Evolutionary conservation across 805 yeast genomes (phyloP), one percentile per base, ranked within the genome.

Genomic region (Cyberlindnera euphorbiae): DNA sequence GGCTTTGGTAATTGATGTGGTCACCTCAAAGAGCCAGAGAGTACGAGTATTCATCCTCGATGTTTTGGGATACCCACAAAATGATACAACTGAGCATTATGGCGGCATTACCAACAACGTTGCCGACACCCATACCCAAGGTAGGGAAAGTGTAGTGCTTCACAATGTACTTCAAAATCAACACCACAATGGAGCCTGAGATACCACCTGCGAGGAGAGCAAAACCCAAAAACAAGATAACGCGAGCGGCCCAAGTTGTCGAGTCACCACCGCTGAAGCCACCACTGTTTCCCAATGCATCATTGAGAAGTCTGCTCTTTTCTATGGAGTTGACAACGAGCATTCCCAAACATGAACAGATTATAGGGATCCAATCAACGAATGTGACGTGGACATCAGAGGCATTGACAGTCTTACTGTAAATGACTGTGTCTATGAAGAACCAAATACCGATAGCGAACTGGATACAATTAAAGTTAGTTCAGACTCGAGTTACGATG

Each of bases 31-130:
- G 66, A 21, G 95, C 88, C 57, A 89, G 73, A 30, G 95, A 82
- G 58, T 93, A 90, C 45, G 94, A 83, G 62, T 89, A 90, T 60
- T 90, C 97, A 55, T 93, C 97, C 59, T 93, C 97, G 41, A 88
- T 80, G 58, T 88, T 93, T 58, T 90, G 97, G 16, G 96, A 87
- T 36, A 90, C 66, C 98, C 98, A 93, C 51, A 93, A 66, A 8
- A 81, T 69, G 31, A 86, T 77, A 60, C 97, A 89, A 65, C 97
- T 87, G 50, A 86, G 63, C 87, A 90, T 83, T 24, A 90, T 76
- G 43, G 82, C 68, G 7, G 76, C 73, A 52, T 89, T 87, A 30
- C 86, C 79, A 16, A 82, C 73, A 27, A 93, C 89, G 61, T 90
- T 90, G 40, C 86, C 79, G 16, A 87, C 73, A 13, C 97, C 98